Evolutionary conservation across 768 basidiomycete species (phyloP).

Genomic region (Daedaleopsis sinensis): DNA sequence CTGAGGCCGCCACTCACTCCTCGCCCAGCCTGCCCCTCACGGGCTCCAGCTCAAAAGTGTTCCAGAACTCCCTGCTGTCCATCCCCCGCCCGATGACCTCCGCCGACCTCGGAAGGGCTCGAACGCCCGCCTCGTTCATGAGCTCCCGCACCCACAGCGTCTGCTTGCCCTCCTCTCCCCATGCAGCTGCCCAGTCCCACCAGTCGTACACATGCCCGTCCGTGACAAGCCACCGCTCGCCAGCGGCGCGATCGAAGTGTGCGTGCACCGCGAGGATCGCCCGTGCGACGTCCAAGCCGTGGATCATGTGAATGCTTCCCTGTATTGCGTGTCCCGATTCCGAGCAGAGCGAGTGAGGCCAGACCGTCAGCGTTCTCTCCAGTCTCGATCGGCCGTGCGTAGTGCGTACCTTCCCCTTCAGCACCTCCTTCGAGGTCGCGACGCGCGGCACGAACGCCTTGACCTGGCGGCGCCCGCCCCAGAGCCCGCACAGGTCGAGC

Average conservation of each 20-base stretch:
- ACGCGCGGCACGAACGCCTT: conserved; percentile 56
- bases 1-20: conserved; percentile 8
- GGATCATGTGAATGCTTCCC: conserved; percentile 64
- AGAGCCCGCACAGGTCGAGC: conserved; percentile 63
- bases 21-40: conserved; percentile 35
- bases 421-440: conserved; percentile 57
- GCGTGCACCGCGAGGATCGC: conserved; percentile 60
- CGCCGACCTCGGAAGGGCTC: conserved; percentile 54
- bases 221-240: conserved; percentile 59
- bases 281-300: conserved; percentile 61
- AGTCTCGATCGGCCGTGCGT: too few species aligned
- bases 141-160: conserved; percentile 59
- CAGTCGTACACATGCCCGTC: conserved; percentile 65
- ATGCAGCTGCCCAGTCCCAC: conserved; percentile 66
- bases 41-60: conserved; percentile 47
- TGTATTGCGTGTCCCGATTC: conserved; percentile 26
- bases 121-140: conserved; percentile 52
- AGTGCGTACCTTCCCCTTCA: conserved; percentile 49
- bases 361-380: background rate
- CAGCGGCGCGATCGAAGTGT: conserved; percentile 45
- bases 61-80: conserved; percentile 67
- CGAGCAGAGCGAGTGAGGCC: background rate
- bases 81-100: conserved; percentile 53
- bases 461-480: conserved; percentile 55
- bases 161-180: conserved; percentile 49